Conservation (phyloP, 2,329 filamentous ascomycete species). For the Hypoxylon sp. region DNA sequence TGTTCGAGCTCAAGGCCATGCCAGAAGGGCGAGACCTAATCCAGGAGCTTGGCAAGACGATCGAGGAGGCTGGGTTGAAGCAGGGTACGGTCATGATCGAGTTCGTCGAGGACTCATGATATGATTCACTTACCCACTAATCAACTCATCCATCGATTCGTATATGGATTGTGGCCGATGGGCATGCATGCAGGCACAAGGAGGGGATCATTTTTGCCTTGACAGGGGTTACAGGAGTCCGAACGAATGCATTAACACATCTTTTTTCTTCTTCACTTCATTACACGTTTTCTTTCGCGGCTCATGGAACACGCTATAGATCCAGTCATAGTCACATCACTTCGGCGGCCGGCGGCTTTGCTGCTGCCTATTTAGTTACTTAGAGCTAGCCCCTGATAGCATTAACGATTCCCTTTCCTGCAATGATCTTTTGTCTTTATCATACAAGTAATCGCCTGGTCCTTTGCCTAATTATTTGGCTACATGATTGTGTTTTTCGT, state of each 20-base stretch:
- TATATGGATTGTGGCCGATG: too few relatives aligned
- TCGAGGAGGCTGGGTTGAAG: conserved; percentile 85
- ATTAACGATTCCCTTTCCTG: conserved; percentile 5
- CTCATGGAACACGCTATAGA: conserved; percentile 24
- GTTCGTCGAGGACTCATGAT: conserved; percentile 68
- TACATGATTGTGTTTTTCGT: too few relatives aligned
- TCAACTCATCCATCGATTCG: too few relatives aligned
- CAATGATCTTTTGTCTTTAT: too few relatives aligned
- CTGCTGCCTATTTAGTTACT: conserved; percentile 6
- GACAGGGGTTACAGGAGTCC: conserved; percentile 1
- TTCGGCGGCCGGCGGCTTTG: neutral
- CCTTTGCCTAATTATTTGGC: too few relatives aligned
- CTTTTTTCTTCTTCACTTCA: too few relatives aligned
- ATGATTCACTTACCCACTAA: too few relatives aligned
- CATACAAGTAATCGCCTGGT: too few relatives aligned
- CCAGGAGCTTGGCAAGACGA: conserved; percentile 73
- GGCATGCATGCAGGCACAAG: neutral
- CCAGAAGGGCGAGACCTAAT: conserved; percentile 82
- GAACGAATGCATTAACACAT: too few relatives aligned
- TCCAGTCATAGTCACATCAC: conserved; percentile 1
- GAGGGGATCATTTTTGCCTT: neutral
- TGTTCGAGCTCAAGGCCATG: conserved; percentile 90
- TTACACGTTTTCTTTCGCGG: conserved; percentile 11
- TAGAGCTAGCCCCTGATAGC: conserved; percentile 17
- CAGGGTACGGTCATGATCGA: conserved; percentile 97